Evolutionary conservation across 345 rosid genomes (phyloP), one percentile per base, ranked within the genome.

Genomic region (Mallotus nudiflorus): DNA sequence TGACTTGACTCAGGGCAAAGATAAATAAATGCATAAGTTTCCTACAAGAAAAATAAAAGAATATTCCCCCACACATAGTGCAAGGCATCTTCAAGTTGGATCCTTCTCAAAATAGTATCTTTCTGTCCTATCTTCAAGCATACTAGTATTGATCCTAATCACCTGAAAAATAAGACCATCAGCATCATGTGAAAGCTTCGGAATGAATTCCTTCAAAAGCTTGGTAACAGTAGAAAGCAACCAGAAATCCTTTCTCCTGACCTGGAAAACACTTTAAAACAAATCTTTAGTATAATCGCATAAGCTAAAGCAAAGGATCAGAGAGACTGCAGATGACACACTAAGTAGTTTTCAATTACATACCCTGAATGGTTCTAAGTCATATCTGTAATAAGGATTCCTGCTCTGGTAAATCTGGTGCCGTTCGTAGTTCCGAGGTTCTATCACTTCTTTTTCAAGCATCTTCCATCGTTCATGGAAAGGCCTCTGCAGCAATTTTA

Each of bases 101-200:
- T 6, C 49, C 14, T 27, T 42, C 33, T 42, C 20, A 54, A 24
- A 42, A 40, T 24, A 9, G 5, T 5, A 19, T 46, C 44, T 51
- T 58, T 20, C 62, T 50, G 33, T 68, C 25, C 59, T 44, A 15
- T 28, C 27, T 8, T 24, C 24, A 25, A 25, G 12, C 16, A 19
- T 9, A 22, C 25, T 10, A 16, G 33, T 33, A 29, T 49, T 25
- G 25, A 37, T 80, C 63, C 65, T 64, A 73, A 72, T 66, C 69
- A 95, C 99, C 97, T 95, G 99, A 85, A 95, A 92, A 68, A 95
- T 89, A 61, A 95, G 89, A 40, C 99, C 99, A 71, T 95, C 99
- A 5, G 99, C 98, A 71, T 92, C 98, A 83, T 95, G 99, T 40
- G 99, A 92, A 70, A 95, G 98, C 82, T 72, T 85, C 12, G 99